phyloP scores from a whole-genome alignment of 225 moss, liverwort and hornwort species.

The Antitrichia curtipendula region DNA sequence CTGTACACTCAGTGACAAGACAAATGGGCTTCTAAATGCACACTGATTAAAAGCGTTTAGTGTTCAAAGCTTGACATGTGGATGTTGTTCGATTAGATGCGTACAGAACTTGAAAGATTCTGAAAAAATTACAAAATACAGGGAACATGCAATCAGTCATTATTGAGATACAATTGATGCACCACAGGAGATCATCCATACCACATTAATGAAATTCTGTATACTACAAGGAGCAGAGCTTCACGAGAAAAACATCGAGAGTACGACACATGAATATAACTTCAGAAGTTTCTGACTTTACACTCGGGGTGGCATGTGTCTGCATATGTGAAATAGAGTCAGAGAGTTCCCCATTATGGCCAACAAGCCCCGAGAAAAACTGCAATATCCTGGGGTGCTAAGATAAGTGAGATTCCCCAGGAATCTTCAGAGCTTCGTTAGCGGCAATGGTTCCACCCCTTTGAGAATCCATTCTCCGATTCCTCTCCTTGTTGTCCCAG shows the following conservation, averaged over 20 bases:
- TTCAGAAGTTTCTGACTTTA: conserved; percentile 8
- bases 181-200: not conserved
- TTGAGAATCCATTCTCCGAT: not conserved
- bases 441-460: not conserved
- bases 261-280: not conserved
- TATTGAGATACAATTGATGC: not conserved
- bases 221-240: not conserved
- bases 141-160: not conserved
- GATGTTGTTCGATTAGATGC: no score
- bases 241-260: not conserved
- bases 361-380: conserved; percentile 19
- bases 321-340: not conserved
- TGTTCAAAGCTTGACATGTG: no score
- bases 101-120: not conserved
- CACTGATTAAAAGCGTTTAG: no score
- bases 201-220: not conserved
- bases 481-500: not conserved
- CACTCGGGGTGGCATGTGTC: conserved; percentile 4
- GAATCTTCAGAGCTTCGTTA: conserved; percentile 19
- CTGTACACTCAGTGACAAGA: no score
- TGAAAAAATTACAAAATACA: not conserved
- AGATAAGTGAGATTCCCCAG: conserved; percentile 2
- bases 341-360: conserved; percentile 1
- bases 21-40: no score
- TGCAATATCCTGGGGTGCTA: not conserved